phyloP scores from a whole-genome alignment of 495 filamentous ascomycete genomes.

The Achaetomiella virescens region DNA sequence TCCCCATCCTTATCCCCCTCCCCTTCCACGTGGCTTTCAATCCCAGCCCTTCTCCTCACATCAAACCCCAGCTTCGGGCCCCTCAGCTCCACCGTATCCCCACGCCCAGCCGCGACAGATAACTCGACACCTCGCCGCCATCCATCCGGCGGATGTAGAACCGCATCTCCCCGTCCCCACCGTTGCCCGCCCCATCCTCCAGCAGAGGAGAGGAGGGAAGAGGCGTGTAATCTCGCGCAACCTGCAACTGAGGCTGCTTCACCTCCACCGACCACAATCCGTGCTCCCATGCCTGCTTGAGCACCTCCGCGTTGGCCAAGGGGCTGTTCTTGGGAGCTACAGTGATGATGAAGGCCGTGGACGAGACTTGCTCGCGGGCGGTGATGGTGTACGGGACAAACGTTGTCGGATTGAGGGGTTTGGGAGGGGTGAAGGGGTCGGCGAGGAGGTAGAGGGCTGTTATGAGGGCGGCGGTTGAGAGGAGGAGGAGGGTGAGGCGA shows the following conservation, averaged over 20 bases:
- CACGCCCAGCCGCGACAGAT: constrained; percentile 58
- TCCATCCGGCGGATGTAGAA: constrained; percentile 46
- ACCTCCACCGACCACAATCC: constrained; percentile 84
- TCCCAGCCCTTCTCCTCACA: constrained; percentile 44
- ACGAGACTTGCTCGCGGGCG: constrained; percentile 61
- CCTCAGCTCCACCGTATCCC: constrained; percentile 62
- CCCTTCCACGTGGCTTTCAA: neutral
- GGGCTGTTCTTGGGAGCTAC: constrained; percentile 37
- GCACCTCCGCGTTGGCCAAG: neutral
- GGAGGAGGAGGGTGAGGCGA: neutral
- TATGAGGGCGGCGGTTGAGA: neutral
- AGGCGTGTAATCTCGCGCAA: constrained; percentile 83
- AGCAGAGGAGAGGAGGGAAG: constrained; percentile 51
- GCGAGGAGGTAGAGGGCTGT: neutral
- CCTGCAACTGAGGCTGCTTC: constrained; percentile 88
- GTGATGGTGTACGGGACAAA: constrained; percentile 63
- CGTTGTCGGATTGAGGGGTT: constrained; percentile 36
- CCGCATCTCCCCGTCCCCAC: constrained; percentile 37
- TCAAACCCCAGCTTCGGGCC: constrained; percentile 70
- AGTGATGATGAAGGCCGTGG: constrained; percentile 69
- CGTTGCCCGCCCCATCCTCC: constrained; percentile 22
- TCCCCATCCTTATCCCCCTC: neutral
- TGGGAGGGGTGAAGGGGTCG: neutral
- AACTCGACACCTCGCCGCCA: constrained; percentile 52
- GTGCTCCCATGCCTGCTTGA: constrained; percentile 28